phyloP scores from a whole-genome alignment of 352 stramenopile genomes.

The Globisporangium paroecandrum region DNA sequence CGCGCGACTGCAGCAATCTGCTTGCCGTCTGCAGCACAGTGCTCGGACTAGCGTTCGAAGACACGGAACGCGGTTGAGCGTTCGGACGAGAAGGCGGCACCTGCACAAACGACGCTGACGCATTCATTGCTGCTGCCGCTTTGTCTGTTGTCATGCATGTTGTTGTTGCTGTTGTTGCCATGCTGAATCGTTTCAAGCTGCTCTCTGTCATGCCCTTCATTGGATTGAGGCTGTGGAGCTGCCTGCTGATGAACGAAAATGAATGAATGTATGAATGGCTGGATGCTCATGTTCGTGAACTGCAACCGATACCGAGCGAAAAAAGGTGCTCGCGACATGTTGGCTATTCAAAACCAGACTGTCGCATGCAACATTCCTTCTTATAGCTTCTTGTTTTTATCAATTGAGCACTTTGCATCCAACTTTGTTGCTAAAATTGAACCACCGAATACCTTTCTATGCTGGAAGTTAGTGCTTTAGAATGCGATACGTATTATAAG shows the following conservation, averaged over 20 bases:
- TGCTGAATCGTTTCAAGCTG: not conserved
- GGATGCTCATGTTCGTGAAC: not conserved
- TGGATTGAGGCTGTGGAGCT: not conserved
- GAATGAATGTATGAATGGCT: not conserved
- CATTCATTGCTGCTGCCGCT: not conserved
- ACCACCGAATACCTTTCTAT: not conserved
- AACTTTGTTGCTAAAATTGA: not conserved
- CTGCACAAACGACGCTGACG: not conserved
- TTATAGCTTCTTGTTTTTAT: not conserved
- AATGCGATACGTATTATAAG: not conserved
- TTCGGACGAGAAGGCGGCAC: not conserved
- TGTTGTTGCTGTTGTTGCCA: not conserved
- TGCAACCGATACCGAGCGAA: not conserved
- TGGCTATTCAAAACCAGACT: not conserved
- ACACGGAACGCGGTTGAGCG: not conserved
- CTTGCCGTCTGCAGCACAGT: constrained; percentile 6
- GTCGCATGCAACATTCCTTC: not conserved
- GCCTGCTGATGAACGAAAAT: not conserved
- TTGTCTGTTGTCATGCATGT: constrained; percentile 2
- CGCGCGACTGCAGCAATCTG: constrained; percentile 42
- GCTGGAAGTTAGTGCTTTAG: not conserved
- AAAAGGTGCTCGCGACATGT: not conserved
- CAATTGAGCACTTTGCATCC: not conserved
- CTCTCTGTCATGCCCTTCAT: constrained; percentile 4
- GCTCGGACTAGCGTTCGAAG: not conserved